Conservation (phyloP, 257 asterid species). For the Buddleja alternifolia region DNA sequence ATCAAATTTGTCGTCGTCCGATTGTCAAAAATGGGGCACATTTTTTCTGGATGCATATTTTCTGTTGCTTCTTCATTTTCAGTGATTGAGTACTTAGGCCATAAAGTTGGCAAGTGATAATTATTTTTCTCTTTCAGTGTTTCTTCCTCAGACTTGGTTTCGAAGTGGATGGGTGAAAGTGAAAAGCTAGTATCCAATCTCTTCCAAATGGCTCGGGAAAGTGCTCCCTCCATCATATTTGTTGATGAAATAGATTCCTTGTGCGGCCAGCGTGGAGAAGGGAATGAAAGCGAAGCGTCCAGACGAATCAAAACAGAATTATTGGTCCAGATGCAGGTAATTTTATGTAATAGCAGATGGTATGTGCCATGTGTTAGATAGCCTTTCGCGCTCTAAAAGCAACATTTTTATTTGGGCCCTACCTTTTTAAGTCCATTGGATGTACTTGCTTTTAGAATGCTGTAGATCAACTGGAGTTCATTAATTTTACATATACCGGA, state of each 20-base stretch:
- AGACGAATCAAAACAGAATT: conserved; percentile 95
- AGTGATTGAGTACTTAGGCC: conserved; percentile 37
- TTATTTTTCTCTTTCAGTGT: conserved; percentile 68
- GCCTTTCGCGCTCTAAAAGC: neutral
- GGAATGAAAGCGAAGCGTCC: conserved; percentile 98
- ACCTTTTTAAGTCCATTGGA: neutral
- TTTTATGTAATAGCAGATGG: conserved; percentile 12
- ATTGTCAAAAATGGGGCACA: neutral
- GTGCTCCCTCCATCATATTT: conserved; percentile 93
- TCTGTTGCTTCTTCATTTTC: conserved; percentile 16
- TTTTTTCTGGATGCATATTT: neutral
- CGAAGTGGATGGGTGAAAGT: conserved; percentile 99
- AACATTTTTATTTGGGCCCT: neutral
- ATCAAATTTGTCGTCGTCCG: neutral
- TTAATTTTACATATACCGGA: neutral
- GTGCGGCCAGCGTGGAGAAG: conserved; percentile 96
- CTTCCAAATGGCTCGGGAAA: conserved; percentile 98
- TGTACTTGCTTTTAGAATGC: neutral
- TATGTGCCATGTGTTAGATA: neutral
- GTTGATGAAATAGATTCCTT: conserved; percentile 96
- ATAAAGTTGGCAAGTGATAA: conserved; percentile 66
- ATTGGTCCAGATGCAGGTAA: conserved; percentile 99
- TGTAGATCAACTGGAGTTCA: neutral
- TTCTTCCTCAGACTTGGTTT: conserved; percentile 96
- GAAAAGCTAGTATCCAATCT: conserved; percentile 98